Conservation (phyloP, 2,329 filamentous ascomycete species). For the Colletotrichum sp. region DNA sequence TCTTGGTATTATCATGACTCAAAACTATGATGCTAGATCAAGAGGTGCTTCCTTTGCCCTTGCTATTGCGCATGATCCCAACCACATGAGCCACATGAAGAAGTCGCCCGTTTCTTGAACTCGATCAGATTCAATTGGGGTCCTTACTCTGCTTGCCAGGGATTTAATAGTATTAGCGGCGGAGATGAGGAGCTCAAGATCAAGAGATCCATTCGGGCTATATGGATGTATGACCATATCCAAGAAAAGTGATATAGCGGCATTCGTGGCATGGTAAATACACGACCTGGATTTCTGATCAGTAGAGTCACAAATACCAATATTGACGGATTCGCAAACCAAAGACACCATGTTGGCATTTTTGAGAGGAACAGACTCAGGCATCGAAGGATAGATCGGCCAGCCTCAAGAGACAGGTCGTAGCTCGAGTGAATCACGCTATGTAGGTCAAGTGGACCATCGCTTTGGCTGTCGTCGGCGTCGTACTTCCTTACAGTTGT, state of each 20-base stretch:
- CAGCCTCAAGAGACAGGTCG: constrained; percentile 26
- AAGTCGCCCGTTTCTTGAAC: not conserved
- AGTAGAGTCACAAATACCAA: not conserved
- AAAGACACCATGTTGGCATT: not conserved
- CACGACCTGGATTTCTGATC: not conserved
- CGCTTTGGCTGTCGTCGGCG: not conserved
- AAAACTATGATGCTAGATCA: not conserved
- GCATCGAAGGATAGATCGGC: constrained; percentile 22
- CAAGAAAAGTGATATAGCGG: constrained; percentile 20
- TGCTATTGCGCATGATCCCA: not conserved
- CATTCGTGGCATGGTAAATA: constrained; percentile 14
- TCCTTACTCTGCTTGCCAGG: too few relatives aligned
- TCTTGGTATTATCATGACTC: not conserved
- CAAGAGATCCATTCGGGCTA: not conserved
- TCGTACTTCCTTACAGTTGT: constrained; percentile 25
- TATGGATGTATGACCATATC: constrained; percentile 23
- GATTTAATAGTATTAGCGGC: not conserved
- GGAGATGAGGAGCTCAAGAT: not conserved
- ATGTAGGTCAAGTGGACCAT: constrained; percentile 22
- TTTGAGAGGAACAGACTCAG: not conserved
- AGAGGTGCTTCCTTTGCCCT: not conserved
- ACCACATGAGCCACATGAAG: not conserved
- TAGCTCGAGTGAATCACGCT: constrained; percentile 26
- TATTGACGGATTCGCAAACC: not conserved
- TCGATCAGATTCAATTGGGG: not conserved